A percentile compares a stretch with the other conserved stretches of the same genome.
These are phyloP conservation scores for Spatholobus suberectus DNA, from an alignment of 306 rosid species.

Conservation along the genomic window DNA sequence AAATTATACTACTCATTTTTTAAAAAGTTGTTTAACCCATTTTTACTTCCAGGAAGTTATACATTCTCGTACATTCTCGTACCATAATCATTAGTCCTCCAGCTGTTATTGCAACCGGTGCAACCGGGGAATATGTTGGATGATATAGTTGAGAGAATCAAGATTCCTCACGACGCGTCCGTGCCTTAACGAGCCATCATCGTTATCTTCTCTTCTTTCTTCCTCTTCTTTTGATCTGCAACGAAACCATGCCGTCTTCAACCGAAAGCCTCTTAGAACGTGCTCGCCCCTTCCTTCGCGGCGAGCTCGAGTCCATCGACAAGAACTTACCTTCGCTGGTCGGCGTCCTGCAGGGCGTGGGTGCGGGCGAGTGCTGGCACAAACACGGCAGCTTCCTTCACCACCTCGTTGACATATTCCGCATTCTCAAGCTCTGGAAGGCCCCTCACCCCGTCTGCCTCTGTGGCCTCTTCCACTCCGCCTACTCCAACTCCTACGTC, in stretches of 20 bases:
- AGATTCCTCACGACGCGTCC: too few species aligned
- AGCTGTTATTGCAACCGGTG: too few species aligned
- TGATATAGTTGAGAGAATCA: too few species aligned
- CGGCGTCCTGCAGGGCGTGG: constrained; percentile 64
- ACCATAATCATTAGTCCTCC: too few species aligned
- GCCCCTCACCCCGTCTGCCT: constrained; percentile 62
- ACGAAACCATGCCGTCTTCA: neutral
- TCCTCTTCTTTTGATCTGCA: too few species aligned
- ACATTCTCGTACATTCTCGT: too few species aligned
- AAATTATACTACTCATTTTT: too few species aligned
- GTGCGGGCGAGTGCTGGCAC: constrained; percentile 98
- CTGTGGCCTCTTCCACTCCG: constrained; percentile 92
- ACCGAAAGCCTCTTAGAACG: constrained; percentile 55
- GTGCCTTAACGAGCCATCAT: too few species aligned
- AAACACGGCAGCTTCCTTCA: constrained; percentile 91
- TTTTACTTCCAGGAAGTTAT: too few species aligned
- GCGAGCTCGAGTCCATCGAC: constrained; percentile 65
- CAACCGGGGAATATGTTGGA: too few species aligned
- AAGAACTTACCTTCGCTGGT: constrained; percentile 58
- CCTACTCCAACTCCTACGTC: constrained; percentile 91
- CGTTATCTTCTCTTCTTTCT: too few species aligned
- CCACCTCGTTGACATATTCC: constrained; percentile 70
- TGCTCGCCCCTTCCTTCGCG: constrained; percentile 82
- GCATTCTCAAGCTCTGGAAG: constrained; percentile 81
- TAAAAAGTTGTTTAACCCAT: too few species aligned